These are phyloP conservation scores for Syzygium syzygioides DNA, from an alignment of 441 rosid species.

Conservation along the genomic window DNA sequence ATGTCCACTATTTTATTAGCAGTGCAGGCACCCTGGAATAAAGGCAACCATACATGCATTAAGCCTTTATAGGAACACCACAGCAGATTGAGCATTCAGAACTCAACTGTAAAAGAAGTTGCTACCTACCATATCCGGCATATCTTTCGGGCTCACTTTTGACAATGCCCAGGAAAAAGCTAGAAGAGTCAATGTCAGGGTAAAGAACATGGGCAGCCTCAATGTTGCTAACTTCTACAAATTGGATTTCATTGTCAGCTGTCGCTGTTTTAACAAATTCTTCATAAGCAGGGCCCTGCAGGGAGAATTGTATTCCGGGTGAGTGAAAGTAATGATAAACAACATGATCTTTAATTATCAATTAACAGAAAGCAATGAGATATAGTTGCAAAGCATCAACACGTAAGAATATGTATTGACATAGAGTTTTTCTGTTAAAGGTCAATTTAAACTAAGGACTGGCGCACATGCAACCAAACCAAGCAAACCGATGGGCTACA, in stretches of 20 bases:
- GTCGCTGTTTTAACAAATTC: constrained; percentile 74
- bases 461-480: neutral
- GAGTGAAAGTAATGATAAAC: neutral
- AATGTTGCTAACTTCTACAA: constrained; percentile 48
- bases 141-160: constrained; percentile 79
- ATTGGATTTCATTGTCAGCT: constrained; percentile 67
- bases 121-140: constrained; percentile 60
- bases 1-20: neutral
- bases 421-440: neutral
- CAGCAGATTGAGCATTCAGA: neutral
- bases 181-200: constrained; percentile 37
- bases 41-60: neutral
- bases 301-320: constrained; percentile 4
- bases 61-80: neutral
- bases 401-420: neutral
- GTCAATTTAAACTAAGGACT: neutral
- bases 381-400: neutral
- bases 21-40: neutral
- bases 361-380: neutral
- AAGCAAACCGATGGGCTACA: neutral
- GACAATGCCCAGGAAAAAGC: constrained; percentile 60
- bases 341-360: neutral
- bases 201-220: constrained; percentile 55
- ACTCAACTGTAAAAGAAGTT: neutral
- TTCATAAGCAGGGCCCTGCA: constrained; percentile 52